Evolutionary conservation across 345 rosid species (phyloP).

Genomic region (Laguncularia racemosa): DNA sequence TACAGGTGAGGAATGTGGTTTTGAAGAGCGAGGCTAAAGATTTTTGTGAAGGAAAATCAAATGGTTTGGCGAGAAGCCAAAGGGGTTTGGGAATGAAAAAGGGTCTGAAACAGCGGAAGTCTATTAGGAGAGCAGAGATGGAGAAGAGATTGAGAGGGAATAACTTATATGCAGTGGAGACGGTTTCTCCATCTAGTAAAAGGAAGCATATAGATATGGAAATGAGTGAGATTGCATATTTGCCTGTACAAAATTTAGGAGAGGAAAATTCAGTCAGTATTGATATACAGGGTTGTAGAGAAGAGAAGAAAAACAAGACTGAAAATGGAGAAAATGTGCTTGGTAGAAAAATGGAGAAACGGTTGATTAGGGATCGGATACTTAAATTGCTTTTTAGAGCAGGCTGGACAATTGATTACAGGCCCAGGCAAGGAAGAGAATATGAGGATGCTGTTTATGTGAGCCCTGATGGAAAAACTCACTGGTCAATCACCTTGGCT

Average conservation of each 20-base stretch:
- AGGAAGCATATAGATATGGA: constrained; percentile 10
- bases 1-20: constrained; percentile 10
- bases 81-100: constrained; percentile 11
- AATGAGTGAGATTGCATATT: constrained; percentile 8
- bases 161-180: constrained; percentile 11
- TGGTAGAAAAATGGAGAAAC: constrained; percentile 31
- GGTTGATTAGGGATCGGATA: constrained; percentile 57
- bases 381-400: constrained; percentile 62
- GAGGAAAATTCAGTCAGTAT: constrained; percentile 9
- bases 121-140: constrained; percentile 12
- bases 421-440: constrained; percentile 53
- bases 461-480: constrained; percentile 85
- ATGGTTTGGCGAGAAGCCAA: constrained; percentile 18
- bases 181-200: constrained; percentile 14
- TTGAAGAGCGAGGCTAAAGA: constrained; percentile 5
- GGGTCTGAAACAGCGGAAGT: constrained; percentile 13
- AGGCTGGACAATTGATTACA: constrained; percentile 79
- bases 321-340: constrained; percentile 14
- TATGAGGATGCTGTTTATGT: constrained; percentile 86
- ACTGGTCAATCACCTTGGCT: constrained; percentile 93
- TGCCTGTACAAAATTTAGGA: constrained; percentile 4
- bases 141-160: constrained; percentile 12
- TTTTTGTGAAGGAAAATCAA: constrained; percentile 14
- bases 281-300: constrained; percentile 9
- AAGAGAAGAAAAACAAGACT: constrained; percentile 11